Evolutionary conservation across 331 rosid species (phyloP), one percentile per base, ranked within the genome.

Genomic region (Telfairia occidentalis): DNA sequence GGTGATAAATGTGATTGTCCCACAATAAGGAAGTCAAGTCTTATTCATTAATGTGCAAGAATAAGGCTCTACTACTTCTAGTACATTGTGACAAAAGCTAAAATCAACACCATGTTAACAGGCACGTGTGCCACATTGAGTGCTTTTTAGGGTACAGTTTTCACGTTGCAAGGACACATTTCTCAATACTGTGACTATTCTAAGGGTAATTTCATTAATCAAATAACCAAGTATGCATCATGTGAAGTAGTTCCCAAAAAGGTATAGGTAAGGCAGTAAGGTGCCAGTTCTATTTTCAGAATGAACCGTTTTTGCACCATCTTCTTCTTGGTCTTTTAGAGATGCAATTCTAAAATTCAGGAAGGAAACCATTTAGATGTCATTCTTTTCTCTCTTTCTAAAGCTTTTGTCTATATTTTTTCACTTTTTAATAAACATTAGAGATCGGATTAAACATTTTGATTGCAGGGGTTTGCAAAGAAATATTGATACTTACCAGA

Each of bases 401-500:
- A 45, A 26, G 8, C 3, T 70, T 43, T 69, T 45, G 15, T 45
- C 50, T 45, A 9, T 35, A 35, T 32, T 3, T 43, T 50, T 15
- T 15, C 57, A 45, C 40, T 7, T 26, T 29, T 7, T 45, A 45
- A 45, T 7, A 43, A 70, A 45, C 52, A 45, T 45, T 70, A 26
- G 75, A 70, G 57, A n/a, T 38, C 32, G 10, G 24, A 37, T n/a
- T 63, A 18, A 34, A 15, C 9, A 37, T 32, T 65, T 65, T 21
- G 5, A 38, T n/a, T 34, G 71, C 29, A 64, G 2, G 35, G 53
- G 0, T 66, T 71, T 18, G 80, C 65, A 79, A 71, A 57, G 42
- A 78, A 66, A 75, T 81, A 46, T 86, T 63, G 73, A 73, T 76
- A 67, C 69, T 52, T 32, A 30, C 82, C 83, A 76, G 53, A 75